These are phyloP conservation scores for Magnolia sinica DNA, from an alignment of 164 flowering plant genomes.

Conservation along the genomic window DNA sequence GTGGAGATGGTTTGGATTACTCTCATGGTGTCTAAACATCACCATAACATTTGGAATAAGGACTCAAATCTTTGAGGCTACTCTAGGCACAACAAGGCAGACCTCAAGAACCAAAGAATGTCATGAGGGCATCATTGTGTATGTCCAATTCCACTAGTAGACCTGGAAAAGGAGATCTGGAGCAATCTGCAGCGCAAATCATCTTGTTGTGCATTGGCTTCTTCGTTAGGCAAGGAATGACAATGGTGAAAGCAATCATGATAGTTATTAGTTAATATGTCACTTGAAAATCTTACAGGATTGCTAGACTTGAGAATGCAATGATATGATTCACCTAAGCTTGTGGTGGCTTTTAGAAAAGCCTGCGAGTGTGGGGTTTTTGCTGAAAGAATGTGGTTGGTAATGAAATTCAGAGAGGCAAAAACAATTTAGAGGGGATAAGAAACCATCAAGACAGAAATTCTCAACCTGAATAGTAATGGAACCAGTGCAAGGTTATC, in stretches of 20 bases:
- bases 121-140: background rate
- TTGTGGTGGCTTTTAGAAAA: background rate
- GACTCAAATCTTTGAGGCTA: background rate
- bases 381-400: background rate
- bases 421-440: background rate
- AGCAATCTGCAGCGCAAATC: background rate
- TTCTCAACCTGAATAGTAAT: background rate
- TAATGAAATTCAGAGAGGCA: background rate
- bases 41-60: background rate
- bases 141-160: too few relatives aligned
- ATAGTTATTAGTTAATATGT: too few relatives aligned
- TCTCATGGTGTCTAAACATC: background rate
- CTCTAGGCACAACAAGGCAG: background rate
- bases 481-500: background rate
- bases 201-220: background rate
- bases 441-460: background rate
- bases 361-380: background rate
- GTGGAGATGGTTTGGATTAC: background rate
- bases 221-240: background rate
- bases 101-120: background rate
- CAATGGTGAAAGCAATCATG: background rate
- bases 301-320: background rate
- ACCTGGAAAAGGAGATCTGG: too few relatives aligned
- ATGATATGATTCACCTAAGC: background rate
- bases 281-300: background rate